A percentile compares a stretch with the other conserved stretches of the same genome.
phyloP scores from a whole-genome alignment of 140 eudicot species.

The Artemisia princeps region DNA sequence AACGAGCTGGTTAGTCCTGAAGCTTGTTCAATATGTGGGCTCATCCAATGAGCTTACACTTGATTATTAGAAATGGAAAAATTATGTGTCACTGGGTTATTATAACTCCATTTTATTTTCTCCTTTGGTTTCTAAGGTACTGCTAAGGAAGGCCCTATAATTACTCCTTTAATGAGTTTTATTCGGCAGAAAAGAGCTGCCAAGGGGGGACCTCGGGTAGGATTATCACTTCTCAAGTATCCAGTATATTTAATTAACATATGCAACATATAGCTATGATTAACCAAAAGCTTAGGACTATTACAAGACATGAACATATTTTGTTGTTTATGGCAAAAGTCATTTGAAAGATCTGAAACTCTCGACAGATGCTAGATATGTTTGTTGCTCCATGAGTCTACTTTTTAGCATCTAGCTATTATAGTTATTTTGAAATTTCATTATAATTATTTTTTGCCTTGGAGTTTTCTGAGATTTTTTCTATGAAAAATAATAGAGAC shows the following conservation, averaged over 20 bases:
- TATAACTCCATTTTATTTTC: not conserved
- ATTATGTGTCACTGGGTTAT: constrained; percentile 12
- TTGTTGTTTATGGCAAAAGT: not conserved
- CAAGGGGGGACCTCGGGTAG: constrained; percentile 79
- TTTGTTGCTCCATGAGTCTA: constrained; percentile 2
- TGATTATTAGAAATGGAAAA: constrained; percentile 13
- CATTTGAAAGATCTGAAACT: not conserved
- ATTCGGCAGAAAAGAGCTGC: constrained; percentile 92
- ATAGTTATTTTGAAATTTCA: not conserved
- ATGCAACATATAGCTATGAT: constrained; percentile 10
- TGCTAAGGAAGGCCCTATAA: constrained; percentile 63
- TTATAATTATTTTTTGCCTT: not conserved
- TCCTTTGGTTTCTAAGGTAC: constrained; percentile 44
- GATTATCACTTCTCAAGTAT: constrained; percentile 8
- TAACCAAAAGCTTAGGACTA: not conserved
- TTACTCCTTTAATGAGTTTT: constrained; percentile 87
- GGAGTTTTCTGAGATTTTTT: no score
- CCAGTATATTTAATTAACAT: not conserved
- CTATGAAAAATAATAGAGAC: no score
- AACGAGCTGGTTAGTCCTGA: constrained; percentile 68
- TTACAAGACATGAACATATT: not conserved
- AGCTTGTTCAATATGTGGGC: constrained; percentile 13
- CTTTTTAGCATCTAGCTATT: not conserved
- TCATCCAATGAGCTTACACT: constrained; percentile 11
- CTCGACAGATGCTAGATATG: not conserved